Evolutionary conservation across 2,329 filamentous ascomycete species (phyloP).

Genomic region (Endoconidiophora laricicola): DNA sequence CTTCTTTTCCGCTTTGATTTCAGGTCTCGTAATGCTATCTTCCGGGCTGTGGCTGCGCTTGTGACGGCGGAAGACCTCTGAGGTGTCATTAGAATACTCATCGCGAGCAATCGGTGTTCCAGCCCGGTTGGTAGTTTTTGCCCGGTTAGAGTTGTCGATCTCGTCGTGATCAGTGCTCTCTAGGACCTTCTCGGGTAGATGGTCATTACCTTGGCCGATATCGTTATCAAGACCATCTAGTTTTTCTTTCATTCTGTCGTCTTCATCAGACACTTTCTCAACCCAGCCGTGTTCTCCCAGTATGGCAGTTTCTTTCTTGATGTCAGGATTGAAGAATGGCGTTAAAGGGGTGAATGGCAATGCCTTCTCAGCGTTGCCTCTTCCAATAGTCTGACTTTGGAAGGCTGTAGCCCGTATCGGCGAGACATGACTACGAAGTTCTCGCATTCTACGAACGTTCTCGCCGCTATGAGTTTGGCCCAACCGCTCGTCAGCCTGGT

Average conservation of each 20-base stretch:
- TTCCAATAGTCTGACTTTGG: too few species aligned
- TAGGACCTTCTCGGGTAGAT: background rate
- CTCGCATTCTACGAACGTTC: background rate
- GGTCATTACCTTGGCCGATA: background rate
- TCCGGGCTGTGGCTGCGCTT: background rate
- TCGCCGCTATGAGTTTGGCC: background rate
- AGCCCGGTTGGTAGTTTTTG: background rate
- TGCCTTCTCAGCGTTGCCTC: background rate
- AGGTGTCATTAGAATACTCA: background rate
- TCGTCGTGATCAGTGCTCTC: background rate
- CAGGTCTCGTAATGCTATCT: slow-evolving; percentile 10
- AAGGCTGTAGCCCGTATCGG: background rate
- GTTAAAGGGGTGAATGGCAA: slow-evolving; percentile 26
- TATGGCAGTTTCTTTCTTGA: slow-evolving; percentile 32
- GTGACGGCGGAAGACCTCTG: background rate
- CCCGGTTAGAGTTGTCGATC: background rate
- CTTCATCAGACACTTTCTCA: slow-evolving; percentile 23
- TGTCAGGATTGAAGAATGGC: slow-evolving; percentile 25
- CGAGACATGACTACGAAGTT: background rate
- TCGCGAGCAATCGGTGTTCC: background rate
- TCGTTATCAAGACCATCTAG: background rate
- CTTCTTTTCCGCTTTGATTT: slow-evolving; percentile 21
- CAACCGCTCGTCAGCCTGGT: too few species aligned
- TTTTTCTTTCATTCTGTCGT: background rate
- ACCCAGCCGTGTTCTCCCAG: slow-evolving; percentile 42